Base-by-base conservation (phyloP, 2,329 filamentous ascomycete genomes). In the Alternaria arborescens region DNA sequence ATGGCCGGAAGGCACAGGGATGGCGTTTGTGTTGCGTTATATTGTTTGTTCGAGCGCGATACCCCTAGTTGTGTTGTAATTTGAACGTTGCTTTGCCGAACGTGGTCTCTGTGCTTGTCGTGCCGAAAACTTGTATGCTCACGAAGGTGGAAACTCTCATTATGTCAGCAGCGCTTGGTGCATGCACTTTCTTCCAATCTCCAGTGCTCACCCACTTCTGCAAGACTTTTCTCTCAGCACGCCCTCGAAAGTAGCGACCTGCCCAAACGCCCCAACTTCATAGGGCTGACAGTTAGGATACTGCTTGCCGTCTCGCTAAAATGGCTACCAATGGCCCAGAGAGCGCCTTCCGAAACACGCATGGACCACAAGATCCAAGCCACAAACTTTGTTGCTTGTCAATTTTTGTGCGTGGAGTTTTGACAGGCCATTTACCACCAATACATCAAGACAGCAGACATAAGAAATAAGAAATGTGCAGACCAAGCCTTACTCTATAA, bases 291-390 rank as follows among this genome's bases (percentile, higher is more conserved):
- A 36, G 3, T 14, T 26, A 4, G 22, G 20, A 22, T 28, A 16
- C 28, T 34, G 16, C 50, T 22, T 41, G 20, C 30, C 30, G 30
- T 16, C 34, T 16, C 50, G 48, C 30, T 52, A 41, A 16, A 4
- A 22, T 26, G 8, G 2, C 5, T 41, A 16, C 32, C 11, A 60
- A 51, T 60, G 53, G 58, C 16, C 18, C 52, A 34, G 8, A 52
- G 24, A 36, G 46, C 47, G 38, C 40, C 34, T 32, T 47, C 53
- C 24, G 58, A 60, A 60, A 60, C 58, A 47, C 47, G 41, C 40
- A 36, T 34, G 32, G 16, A 22, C 53, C 28, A 40, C 18, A 52
- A 28, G 41, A 12, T 43, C 28, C 50, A 48, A 47, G 24, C 38
- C 52, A 32, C 24, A 34, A 32, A 40, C 30, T 18, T 51, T 18